Conservation (phyloP, 257 asterid species). For the Solanum sitiens region DNA sequence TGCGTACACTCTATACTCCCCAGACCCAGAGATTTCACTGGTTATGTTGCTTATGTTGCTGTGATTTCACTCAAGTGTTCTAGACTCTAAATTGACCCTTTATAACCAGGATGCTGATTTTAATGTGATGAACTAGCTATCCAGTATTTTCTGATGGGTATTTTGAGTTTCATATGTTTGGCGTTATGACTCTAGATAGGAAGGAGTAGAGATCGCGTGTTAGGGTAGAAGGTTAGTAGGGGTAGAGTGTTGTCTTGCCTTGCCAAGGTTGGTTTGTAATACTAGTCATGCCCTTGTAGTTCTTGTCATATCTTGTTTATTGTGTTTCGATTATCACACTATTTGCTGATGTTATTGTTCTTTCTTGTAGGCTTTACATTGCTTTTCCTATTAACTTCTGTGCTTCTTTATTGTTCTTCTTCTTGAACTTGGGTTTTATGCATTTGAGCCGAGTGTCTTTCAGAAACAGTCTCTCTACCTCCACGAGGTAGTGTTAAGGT, state of each 20-base stretch:
- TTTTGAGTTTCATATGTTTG: not conserved
- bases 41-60: not conserved
- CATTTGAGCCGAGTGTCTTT: not conserved
- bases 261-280: too few species aligned
- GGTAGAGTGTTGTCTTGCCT: too few species aligned
- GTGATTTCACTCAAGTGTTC: not conserved
- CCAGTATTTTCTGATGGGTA: not conserved
- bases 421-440: not conserved
- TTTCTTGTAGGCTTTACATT: not conserved
- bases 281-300: too few species aligned
- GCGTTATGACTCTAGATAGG: not conserved
- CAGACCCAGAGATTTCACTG: not conserved
- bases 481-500: not conserved
- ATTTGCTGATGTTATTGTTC: too few species aligned
- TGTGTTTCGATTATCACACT: too few species aligned
- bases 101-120: not conserved
- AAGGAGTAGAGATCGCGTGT: not conserved
- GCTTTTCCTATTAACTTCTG: not conserved
- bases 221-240: not conserved
- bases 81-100: not conserved
- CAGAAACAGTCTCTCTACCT: rapidly evolving
- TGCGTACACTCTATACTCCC: not conserved
- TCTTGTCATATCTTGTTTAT: too few species aligned
- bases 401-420: not conserved
- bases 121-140: not conserved